These are phyloP conservation scores for Aspergillus sergii DNA, from an alignment of 2,329 filamentous ascomycete genomes.

Conservation along the genomic window DNA sequence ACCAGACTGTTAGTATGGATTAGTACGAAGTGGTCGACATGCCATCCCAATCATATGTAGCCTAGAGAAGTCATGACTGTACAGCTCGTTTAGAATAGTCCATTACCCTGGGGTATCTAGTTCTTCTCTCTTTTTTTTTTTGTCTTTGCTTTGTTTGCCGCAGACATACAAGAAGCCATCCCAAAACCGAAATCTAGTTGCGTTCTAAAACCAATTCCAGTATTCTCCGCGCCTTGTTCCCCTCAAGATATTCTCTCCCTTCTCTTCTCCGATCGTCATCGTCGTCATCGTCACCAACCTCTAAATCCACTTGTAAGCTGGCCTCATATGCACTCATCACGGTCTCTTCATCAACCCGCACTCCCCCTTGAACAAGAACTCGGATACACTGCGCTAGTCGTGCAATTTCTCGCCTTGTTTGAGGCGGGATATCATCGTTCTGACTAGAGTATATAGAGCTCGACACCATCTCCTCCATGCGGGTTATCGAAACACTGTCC, in stretches of 20 bases:
- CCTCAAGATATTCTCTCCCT: slow-evolving; percentile 47
- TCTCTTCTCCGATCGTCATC: slow-evolving; percentile 35
- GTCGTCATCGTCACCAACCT: slow-evolving; percentile 41
- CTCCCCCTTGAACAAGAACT: slow-evolving; percentile 77
- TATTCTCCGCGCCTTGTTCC: slow-evolving; percentile 42
- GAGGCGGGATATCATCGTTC: slow-evolving; percentile 79
- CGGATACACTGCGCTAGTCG: slow-evolving; percentile 79
- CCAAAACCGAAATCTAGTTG: slow-evolving; percentile 5
- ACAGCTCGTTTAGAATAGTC: not conserved
- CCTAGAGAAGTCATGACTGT: not conserved
- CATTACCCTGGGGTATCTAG: slow-evolving; percentile 14
- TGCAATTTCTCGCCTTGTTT: slow-evolving; percentile 85
- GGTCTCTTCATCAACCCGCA: slow-evolving; percentile 87
- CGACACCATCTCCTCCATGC: slow-evolving; percentile 84
- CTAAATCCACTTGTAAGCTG: slow-evolving; percentile 68
- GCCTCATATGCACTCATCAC: slow-evolving; percentile 81
- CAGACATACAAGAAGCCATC: slow-evolving; percentile 1
- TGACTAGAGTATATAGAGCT: slow-evolving; percentile 90
- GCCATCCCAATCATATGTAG: not conserved
- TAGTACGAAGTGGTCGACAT: not conserved
- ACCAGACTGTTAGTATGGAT: not conserved
- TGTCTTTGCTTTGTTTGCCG: not conserved
- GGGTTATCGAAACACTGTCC: slow-evolving; percentile 68
- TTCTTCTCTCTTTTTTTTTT: not conserved
- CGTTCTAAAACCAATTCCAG: slow-evolving; percentile 33